Conservation (phyloP, 139 green algal species). For the Asterochloris erici region DNA sequence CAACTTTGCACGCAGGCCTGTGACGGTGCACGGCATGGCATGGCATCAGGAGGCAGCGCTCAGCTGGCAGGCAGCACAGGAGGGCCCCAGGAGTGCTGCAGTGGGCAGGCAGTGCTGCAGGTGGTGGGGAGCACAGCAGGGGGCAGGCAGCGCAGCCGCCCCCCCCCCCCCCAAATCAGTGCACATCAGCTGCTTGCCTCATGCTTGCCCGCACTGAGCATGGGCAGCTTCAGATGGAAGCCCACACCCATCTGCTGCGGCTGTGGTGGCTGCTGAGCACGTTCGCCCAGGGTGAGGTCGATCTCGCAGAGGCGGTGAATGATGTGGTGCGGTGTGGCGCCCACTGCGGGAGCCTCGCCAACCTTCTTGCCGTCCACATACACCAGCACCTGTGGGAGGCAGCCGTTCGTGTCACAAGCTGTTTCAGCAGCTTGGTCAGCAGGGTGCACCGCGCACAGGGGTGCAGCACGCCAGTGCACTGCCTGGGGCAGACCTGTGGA, state of each 20-base stretch:
- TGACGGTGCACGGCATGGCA: too few relatives aligned
- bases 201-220: conserved; percentile 33
- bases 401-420: background rate
- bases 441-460: background rate
- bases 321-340: conserved; percentile 22
- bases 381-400: conserved; percentile 24
- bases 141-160: too few relatives aligned
- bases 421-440: too few relatives aligned
- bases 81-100: too few relatives aligned
- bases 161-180: too few relatives aligned
- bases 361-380: conserved; percentile 45
- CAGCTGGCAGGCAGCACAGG: too few relatives aligned
- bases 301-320: conserved; percentile 35
- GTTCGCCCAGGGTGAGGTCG: conserved; percentile 19
- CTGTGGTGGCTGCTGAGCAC: conserved; percentile 16
- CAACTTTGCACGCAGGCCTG: too few relatives aligned
- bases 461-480: background rate
- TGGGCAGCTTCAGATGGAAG: conserved; percentile 38
- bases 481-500: too few relatives aligned
- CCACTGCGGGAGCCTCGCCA: conserved; percentile 15
- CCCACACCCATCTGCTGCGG: conserved; percentile 26
- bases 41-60: too few relatives aligned
- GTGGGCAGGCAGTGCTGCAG: too few relatives aligned
- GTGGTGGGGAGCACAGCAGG: too few relatives aligned
- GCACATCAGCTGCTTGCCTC: conserved; percentile 19